Percentiles rank a stretch among this genome's conserved stretches.
phyloP scores from a whole-genome alignment of 1,284 basidiomycete species.

The Irpex rosettiformis region DNA sequence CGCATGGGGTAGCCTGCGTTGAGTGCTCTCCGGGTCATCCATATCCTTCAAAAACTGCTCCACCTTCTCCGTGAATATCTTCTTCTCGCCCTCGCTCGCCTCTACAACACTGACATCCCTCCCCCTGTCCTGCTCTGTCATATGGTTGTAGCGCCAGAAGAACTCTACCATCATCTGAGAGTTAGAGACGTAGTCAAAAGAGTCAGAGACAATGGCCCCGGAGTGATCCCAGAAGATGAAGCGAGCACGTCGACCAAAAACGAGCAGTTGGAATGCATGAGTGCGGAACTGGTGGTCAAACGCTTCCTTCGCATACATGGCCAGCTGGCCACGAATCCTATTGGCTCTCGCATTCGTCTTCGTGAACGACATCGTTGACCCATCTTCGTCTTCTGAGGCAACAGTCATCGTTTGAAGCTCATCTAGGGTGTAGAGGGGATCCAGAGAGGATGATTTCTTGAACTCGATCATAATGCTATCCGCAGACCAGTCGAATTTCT shows the following conservation, averaged over 20 bases:
- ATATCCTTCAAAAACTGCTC: background rate
- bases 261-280: background rate
- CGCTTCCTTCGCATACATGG: background rate
- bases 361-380: background rate
- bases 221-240: background rate
- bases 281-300: background rate
- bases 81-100: background rate
- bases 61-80: background rate
- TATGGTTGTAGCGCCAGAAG: background rate
- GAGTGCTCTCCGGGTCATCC: background rate
- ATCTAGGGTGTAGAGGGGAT: background rate
- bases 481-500: background rate
- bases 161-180: background rate
- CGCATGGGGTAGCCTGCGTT: background rate
- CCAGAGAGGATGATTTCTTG: background rate
- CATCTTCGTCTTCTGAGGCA: background rate
- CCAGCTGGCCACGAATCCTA: background rate
- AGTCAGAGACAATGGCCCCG: background rate
- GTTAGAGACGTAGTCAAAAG: background rate
- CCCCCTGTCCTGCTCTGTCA: background rate
- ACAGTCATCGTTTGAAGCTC: background rate
- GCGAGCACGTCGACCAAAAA: background rate
- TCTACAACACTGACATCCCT: background rate
- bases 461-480: background rate
- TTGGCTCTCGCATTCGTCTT: background rate